These are phyloP conservation scores for Paecilomyces dactylethromorphus DNA, from an alignment of 2,329 filamentous ascomycete genomes.

Conservation along the genomic window DNA sequence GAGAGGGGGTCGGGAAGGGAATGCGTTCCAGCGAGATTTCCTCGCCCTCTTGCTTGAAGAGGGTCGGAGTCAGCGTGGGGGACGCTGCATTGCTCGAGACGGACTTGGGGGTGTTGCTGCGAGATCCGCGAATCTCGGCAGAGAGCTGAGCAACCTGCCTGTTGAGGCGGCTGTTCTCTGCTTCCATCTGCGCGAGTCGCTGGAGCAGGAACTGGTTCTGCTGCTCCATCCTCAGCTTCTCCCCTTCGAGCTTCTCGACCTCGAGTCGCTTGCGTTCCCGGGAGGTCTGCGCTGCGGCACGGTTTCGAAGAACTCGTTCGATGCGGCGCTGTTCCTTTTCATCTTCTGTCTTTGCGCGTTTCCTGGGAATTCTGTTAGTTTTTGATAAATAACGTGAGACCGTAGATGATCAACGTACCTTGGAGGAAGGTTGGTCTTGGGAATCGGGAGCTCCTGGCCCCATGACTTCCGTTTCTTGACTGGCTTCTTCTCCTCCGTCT, in stretches of 20 bases:
- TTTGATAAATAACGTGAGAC: not conserved
- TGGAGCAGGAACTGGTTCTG: conserved; percentile 66
- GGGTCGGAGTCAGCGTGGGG: conserved; percentile 32
- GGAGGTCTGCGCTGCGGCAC: conserved; percentile 92
- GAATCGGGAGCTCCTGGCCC: conserved; percentile 93
- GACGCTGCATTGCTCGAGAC: conserved; percentile 27
- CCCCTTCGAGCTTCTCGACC: conserved; percentile 71
- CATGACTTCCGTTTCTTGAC: conserved; percentile 96
- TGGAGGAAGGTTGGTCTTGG: conserved; percentile 91
- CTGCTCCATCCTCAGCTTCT: conserved; percentile 60
- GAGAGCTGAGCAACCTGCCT: conserved; percentile 46
- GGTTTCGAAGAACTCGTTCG: conserved; percentile 93
- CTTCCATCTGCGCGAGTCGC: conserved; percentile 55
- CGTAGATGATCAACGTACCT: conserved; percentile 47
- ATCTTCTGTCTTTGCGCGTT: conserved; percentile 97
- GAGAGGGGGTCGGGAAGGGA: conserved; percentile 32
- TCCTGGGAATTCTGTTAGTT: conserved; percentile 47
- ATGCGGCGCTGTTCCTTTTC: conserved; percentile 98
- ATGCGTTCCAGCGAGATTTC: conserved; percentile 35
- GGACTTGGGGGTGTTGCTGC: conserved; percentile 32
- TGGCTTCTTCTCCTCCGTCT: conserved; percentile 59
- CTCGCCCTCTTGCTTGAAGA: conserved; percentile 40
- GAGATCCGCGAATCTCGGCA: conserved; percentile 38
- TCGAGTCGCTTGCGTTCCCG: conserved; percentile 85
- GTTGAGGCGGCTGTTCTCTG: conserved; percentile 44